Evolutionary conservation across 257 asterid species (phyloP).

Genomic region (Nicotiana paniculata): DNA sequence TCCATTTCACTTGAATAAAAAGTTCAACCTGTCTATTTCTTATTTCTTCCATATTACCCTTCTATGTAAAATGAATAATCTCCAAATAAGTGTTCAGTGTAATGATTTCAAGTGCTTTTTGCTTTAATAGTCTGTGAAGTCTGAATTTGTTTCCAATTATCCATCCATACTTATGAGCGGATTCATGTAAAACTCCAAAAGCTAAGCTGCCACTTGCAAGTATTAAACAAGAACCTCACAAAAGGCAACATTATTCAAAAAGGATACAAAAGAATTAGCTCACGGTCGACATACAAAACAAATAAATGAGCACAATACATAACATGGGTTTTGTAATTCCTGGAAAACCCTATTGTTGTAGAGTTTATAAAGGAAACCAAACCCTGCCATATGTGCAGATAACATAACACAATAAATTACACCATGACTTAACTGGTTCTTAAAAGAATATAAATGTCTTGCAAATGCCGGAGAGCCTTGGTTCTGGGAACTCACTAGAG

Average conservation of each 20-base stretch:
- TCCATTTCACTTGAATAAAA: no score
- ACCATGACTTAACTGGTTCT: slow-evolving; percentile 29
- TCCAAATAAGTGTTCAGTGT: no score
- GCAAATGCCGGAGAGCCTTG: slow-evolving; percentile 26
- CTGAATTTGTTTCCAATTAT: no score
- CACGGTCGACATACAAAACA: not conserved
- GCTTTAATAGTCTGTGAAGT: no score
- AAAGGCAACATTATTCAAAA: not conserved
- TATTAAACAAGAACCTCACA: not conserved
- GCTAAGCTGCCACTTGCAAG: not conserved
- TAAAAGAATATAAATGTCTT: slow-evolving; percentile 35
- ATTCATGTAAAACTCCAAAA: no score
- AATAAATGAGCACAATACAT: slow-evolving; percentile 12
- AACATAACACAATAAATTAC: slow-evolving; percentile 23
- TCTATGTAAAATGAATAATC: no score
- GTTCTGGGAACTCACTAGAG: slow-evolving; percentile 26
- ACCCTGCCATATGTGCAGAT: slow-evolving; percentile 4
- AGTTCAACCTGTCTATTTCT: no score
- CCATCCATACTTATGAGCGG: no score
- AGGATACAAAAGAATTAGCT: slow-evolving; percentile 3
- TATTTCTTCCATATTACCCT: no score
- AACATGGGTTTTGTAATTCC: slow-evolving; percentile 2
- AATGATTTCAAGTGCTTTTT: no score
- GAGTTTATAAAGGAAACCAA: slow-evolving; percentile 10
- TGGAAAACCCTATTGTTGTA: slow-evolving; percentile 12